Base-by-base conservation (phyloP, 352 stramenopile genomes). In the Halophytophthora polymorphica region DNA sequence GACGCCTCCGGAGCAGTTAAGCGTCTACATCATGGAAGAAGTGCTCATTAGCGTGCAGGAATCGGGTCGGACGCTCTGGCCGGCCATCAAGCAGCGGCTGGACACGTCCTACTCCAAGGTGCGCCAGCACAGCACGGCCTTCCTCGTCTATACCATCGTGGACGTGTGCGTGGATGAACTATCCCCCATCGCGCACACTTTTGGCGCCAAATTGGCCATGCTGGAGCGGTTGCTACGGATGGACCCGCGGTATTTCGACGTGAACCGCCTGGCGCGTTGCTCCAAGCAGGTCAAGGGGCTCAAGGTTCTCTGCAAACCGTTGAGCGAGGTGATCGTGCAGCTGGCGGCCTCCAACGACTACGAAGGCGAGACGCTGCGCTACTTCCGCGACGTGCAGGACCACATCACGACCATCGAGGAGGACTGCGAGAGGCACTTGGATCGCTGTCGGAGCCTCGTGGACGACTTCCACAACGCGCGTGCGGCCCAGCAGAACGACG, bases 361-460 rank as follows among this genome's bases (percentile, higher is more conserved):
- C 33, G 64, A 72, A 4, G 78, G 71, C 21, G 80, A 91, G 53
- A 88, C 84, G 21, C 38, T 81, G 31, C 66, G 81, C 10, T 95
- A 95, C 56, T 80, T 95, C 31, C 76, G 83, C 17, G 83, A 95
- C 38, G 82, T 95, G 22, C 83, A 94, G 34, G 86, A 95, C 52
- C 83, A 94, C 47, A 66, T 94, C 38, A 75, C 70, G 40, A 83
- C 90, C 41, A 73, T 93, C 8, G 74, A 88, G n/a, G 80, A 91
- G 37, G 86, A 88, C 28, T 88, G 85, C 47, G 81, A 91, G 54
- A 80, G 82, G 42, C 78, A 91, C 41, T 48, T 94, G 58, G 80
- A 86, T 42, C 67, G 76, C 6, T 88, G 85, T 48, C 78, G 74
- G 18, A 65, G 58, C 23, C 60, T 95, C 0, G 50, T 81, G 3